A percentile compares a stretch with the other conserved stretches of the same genome.
phyloP scores from a whole-genome alignment of 495 filamentous ascomycete species.

The Talaromyces wortmannii region DNA sequence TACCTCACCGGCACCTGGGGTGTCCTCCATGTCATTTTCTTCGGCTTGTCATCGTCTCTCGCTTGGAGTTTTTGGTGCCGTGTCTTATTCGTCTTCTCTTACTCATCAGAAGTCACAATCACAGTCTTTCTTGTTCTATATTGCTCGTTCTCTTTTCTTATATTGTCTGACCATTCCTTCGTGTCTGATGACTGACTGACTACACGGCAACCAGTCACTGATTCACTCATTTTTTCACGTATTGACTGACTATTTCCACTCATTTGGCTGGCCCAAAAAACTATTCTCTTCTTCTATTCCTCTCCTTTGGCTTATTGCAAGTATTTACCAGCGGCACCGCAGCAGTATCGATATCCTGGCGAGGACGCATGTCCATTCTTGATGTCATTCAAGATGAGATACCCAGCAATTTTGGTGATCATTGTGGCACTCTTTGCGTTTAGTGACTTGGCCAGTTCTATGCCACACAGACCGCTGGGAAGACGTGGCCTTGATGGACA shows the following conservation, averaged over 20 bases:
- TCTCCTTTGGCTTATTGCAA: background rate
- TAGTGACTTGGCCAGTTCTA: background rate
- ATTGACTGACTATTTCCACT: background rate
- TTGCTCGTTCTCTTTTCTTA: too few species aligned
- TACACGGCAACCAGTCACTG: background rate
- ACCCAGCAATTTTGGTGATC: background rate
- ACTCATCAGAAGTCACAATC: too few species aligned
- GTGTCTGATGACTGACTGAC: background rate
- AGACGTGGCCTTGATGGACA: background rate
- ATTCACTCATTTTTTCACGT: background rate
- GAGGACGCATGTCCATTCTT: background rate
- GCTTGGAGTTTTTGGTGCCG: too few species aligned
- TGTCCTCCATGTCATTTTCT: too few species aligned
- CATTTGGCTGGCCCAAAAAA: background rate
- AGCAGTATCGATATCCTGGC: background rate
- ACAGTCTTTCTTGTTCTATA: too few species aligned
- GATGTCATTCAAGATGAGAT: background rate
- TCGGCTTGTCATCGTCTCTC: too few species aligned
- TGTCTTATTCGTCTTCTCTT: too few species aligned
- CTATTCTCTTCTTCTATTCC: background rate
- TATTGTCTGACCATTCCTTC: background rate
- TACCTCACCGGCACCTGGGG: too few species aligned
- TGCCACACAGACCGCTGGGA: background rate
- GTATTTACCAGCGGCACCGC: background rate
- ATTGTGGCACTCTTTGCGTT: background rate